A percentile compares a stretch with the other conserved stretches of the same genome.
These are phyloP conservation scores for Fusarium beomiforme DNA, from an alignment of 2,329 filamentous ascomycete species.

Conservation along the genomic window DNA sequence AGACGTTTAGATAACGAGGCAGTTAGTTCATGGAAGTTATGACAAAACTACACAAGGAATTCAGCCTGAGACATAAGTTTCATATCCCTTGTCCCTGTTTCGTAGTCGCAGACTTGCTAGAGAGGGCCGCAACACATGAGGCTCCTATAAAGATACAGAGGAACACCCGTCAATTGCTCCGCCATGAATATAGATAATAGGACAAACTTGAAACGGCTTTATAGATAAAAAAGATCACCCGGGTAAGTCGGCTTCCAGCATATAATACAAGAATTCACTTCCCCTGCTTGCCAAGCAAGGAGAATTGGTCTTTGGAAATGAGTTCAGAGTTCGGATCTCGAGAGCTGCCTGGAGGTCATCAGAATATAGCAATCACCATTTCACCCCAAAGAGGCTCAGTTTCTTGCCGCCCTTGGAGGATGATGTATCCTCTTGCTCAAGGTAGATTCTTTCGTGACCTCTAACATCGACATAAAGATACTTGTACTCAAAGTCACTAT, in stretches of 20 bases:
- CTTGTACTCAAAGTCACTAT: constrained; percentile 78
- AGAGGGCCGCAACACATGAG: neutral
- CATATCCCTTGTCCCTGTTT: neutral
- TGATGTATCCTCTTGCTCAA: constrained; percentile 67
- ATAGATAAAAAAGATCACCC: constrained; percentile 14
- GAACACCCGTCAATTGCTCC: neutral
- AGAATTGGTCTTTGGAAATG: no score
- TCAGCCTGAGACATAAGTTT: neutral
- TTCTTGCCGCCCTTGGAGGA: constrained; percentile 51
- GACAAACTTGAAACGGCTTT: neutral
- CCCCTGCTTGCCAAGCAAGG: neutral
- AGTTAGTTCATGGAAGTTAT: no score
- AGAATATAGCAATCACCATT: constrained; percentile 55
- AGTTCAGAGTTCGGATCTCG: neutral
- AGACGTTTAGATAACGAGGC: neutral
- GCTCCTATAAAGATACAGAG: neutral
- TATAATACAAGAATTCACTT: constrained; percentile 24
- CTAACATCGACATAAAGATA: constrained; percentile 83
- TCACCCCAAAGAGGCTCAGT: constrained; percentile 70
- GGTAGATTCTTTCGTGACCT: constrained; percentile 72
- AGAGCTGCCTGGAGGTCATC: neutral
- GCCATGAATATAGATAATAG: neutral
- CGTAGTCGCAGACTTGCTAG: neutral
- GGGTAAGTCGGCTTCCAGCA: neutral
- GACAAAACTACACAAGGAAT: neutral